Percentiles rank a stretch among this genome's conserved stretches.
phyloP scores from a whole-genome alignment of 2,329 filamentous ascomycete species.

The Paraconiothyrium sp. region DNA sequence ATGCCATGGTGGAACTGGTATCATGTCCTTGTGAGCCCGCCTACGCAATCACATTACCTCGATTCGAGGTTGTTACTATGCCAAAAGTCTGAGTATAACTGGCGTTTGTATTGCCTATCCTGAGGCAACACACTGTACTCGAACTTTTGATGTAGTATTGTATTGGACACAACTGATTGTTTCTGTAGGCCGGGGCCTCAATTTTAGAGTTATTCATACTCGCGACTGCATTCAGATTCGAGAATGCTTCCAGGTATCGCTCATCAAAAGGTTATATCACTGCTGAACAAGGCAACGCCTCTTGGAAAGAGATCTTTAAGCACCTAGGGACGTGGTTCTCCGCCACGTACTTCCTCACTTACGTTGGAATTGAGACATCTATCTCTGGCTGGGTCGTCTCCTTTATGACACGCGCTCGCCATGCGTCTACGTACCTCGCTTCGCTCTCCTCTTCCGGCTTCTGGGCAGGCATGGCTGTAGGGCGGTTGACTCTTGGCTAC shows the following conservation, averaged over 20 bases:
- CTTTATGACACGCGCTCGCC: slow-evolving; percentile 56
- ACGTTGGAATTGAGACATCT: slow-evolving; percentile 57
- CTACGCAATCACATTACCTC: background rate
- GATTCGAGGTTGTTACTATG: background rate
- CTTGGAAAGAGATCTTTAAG: slow-evolving; percentile 37
- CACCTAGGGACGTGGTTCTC: slow-evolving; percentile 54
- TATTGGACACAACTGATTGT: slow-evolving; percentile 1
- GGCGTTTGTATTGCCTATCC: too few species aligned
- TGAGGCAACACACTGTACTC: background rate
- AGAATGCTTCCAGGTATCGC: slow-evolving; percentile 46
- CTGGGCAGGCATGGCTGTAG: slow-evolving; percentile 57
- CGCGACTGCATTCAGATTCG: slow-evolving; percentile 50
- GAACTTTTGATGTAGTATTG: background rate
- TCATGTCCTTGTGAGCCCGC: slow-evolving; percentile 47
- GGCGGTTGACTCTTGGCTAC: slow-evolving; percentile 43
- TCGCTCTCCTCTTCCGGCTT: slow-evolving; percentile 56
- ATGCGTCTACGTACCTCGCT: slow-evolving; percentile 48
- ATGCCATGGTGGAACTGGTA: slow-evolving; percentile 54
- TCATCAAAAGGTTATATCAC: slow-evolving; percentile 30
- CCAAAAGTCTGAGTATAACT: background rate
- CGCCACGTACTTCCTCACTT: slow-evolving; percentile 55
- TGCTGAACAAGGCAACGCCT: slow-evolving; percentile 15
- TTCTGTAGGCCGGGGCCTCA: slow-evolving; percentile 26
- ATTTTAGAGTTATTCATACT: slow-evolving; percentile 39
- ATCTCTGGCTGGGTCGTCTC: slow-evolving; percentile 59